These are phyloP conservation scores for Mallotus nudiflorus DNA, from an alignment of 345 rosid genomes.

Conservation along the genomic window DNA sequence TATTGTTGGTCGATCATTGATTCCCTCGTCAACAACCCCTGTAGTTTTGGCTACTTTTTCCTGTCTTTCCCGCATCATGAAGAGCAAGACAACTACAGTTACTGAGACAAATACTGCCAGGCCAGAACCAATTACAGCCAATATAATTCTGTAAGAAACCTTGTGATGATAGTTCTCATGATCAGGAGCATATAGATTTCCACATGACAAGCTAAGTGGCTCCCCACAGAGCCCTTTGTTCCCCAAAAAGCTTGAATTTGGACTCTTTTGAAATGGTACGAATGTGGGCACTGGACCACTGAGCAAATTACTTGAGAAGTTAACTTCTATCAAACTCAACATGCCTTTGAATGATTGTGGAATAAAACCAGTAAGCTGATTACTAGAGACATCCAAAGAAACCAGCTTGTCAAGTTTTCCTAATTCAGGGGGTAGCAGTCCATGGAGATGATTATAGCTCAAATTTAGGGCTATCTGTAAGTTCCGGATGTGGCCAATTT, in stretches of 20 bases:
- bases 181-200: constrained; percentile 38
- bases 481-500: constrained; percentile 36
- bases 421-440: constrained; percentile 30
- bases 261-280: constrained; percentile 86
- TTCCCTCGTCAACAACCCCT: constrained; percentile 46
- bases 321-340: constrained; percentile 38
- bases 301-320: constrained; percentile 33
- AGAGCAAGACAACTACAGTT: constrained; percentile 77
- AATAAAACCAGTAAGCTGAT: constrained; percentile 34
- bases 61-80: constrained; percentile 95
- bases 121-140: constrained; percentile 90
- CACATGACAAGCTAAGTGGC: constrained; percentile 66
- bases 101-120: constrained; percentile 83
- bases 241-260: constrained; percentile 69
- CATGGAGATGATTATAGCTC: constrained; percentile 41
- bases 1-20: constrained; percentile 57
- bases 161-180: constrained; percentile 59
- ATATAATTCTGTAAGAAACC: constrained; percentile 80
- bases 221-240: constrained; percentile 91
- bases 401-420: constrained; percentile 43
- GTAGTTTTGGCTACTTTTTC: constrained; percentile 67
- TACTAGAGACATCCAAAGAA: constrained; percentile 36
- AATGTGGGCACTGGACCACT: constrained; percentile 47
- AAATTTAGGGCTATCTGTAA: constrained; percentile 39
- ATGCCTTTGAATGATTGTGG: constrained; percentile 35